Conservation (phyloP, 1,139 yeast species). For the Yarrowia galli region DNA sequence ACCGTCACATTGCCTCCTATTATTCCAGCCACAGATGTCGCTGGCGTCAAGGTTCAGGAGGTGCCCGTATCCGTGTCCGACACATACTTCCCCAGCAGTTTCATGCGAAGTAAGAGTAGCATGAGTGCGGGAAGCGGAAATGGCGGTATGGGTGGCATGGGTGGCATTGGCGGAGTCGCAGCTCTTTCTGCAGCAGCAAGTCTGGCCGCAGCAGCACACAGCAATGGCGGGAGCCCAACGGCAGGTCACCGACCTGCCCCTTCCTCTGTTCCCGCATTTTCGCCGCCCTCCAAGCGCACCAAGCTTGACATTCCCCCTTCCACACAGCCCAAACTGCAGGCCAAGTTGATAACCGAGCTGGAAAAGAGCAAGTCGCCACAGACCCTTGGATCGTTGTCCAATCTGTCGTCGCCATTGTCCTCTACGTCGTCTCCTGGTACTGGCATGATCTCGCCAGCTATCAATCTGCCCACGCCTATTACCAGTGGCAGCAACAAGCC, state of each 20-base stretch:
- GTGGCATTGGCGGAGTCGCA: slow-evolving; percentile 10
- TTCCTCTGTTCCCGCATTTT: not conserved
- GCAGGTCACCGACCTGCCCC: slow-evolving; percentile 4
- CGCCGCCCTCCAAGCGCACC: slow-evolving; percentile 22
- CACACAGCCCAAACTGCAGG: slow-evolving; percentile 38
- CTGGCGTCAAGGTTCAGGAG: slow-evolving; percentile 34
- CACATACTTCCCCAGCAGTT: slow-evolving; percentile 34
- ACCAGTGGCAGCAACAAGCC: slow-evolving; percentile 37
- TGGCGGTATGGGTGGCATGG: too few relatives aligned
- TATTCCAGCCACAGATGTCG: slow-evolving; percentile 28
- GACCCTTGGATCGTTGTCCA: slow-evolving; percentile 28
- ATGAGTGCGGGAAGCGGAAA: slow-evolving; percentile 1
- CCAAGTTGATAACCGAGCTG: slow-evolving; percentile 35
- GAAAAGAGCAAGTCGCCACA: slow-evolving; percentile 36
- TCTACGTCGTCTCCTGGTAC: slow-evolving; percentile 34
- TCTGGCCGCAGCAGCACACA: slow-evolving; percentile 10
- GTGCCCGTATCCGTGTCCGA: slow-evolving; percentile 34
- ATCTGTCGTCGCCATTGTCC: slow-evolving; percentile 27
- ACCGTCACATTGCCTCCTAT: slow-evolving; percentile 25
- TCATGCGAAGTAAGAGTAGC: slow-evolving; percentile 10
- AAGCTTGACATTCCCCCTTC: slow-evolving; percentile 36
- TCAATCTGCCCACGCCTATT: slow-evolving; percentile 33
- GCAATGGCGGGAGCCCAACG: slow-evolving; percentile 2
- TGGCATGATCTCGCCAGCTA: slow-evolving; percentile 33
- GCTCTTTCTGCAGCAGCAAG: slow-evolving; percentile 7